Evolutionary conservation across 2,329 filamentous ascomycete genomes (phyloP), one percentile per base, ranked within the genome.

Genomic region (Xylariaceae sp.): DNA sequence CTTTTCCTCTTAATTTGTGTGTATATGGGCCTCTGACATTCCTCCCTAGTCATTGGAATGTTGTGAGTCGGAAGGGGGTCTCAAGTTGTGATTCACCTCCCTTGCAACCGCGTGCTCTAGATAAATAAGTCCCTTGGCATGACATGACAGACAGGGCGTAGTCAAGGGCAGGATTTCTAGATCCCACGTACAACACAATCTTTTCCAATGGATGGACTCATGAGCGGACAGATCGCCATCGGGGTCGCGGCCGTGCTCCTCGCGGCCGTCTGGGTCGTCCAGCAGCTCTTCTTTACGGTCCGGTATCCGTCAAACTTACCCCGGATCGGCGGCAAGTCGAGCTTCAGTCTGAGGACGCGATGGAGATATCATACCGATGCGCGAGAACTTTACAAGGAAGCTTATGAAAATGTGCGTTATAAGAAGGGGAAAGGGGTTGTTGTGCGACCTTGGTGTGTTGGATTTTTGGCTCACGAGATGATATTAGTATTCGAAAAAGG

Each of bases 401-500:
- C 55, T 11, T 68, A 67, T 37, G 61, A 68, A 17, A 67, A 67
- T 44, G 68, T 66, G 61, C 52, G 63, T 45, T n/a, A 4, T 63
- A 9, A 42, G 10, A 7, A 53, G 35, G 15, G n/a, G 6, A 39
- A 39, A 30, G 35, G 11, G n/a, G 13, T 13, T 8, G 18, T 23
- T 15, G n/a, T 35, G 30, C 47, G 3, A 10, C 18, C n/a, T 17
- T 35, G 13, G 17, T 51, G 23, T 48, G 44, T 44, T 30, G 23
- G 23, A 30, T 2, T 30, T 23, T 4, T 5, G 23, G 34, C 52
- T 56, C n/a, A 58, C 15, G n/a, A 52, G 11, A 10, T 15, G 11
- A 51, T 15, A 37, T 44, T 54, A 79, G 75, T 78, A 77, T 59
- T 67, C 70, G 23, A 78, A 78, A 51, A 71, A 72, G 13, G 76